Conservation (phyloP, 2,329 filamentous ascomycete genomes). For the Botrytis galanthina region DNA sequence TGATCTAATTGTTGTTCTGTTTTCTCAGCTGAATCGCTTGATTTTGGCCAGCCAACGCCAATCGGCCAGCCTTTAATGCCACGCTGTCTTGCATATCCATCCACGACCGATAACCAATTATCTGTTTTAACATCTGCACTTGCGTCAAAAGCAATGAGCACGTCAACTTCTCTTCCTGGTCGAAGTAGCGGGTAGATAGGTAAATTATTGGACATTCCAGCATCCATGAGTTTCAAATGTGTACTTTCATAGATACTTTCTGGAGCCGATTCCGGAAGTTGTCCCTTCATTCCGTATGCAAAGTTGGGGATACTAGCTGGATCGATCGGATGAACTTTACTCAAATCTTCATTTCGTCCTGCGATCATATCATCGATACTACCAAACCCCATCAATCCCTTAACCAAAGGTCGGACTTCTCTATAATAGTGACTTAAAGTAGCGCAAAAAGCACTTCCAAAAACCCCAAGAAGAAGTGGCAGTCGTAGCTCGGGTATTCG, state of each 20-base stretch:
- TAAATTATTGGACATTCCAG: conserved; percentile 97
- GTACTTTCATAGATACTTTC: conserved; percentile 68
- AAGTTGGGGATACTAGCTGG: conserved; percentile 91
- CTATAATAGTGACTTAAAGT: conserved; percentile 95
- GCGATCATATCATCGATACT: conserved; percentile 80
- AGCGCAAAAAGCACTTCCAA: conserved; percentile 94
- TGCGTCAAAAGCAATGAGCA: conserved; percentile 90
- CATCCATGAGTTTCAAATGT: conserved; percentile 87
- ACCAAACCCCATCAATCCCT: conserved; percentile 69
- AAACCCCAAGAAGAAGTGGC: conserved; percentile 87
- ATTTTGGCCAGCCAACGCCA: conserved; percentile 87
- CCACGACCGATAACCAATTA: conserved; percentile 93
- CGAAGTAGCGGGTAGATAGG: conserved; percentile 92
- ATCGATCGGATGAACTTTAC: conserved; percentile 92
- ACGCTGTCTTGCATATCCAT: conserved; percentile 87
- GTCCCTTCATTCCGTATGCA: conserved; percentile 73
- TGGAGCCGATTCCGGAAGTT: conserved; percentile 74
- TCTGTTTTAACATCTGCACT: conserved; percentile 87
- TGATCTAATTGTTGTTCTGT: conserved; percentile 64
- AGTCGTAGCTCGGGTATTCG: conserved; percentile 81
- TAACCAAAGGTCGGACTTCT: conserved; percentile 81
- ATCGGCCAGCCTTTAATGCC: conserved; percentile 93
- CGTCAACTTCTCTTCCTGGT: conserved; percentile 82
- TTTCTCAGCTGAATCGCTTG: conserved; percentile 55
- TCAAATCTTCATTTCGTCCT: conserved; percentile 76